Evolutionary conservation across 768 basidiomycete genomes (phyloP).

Genomic region (Collybia sp.): DNA sequence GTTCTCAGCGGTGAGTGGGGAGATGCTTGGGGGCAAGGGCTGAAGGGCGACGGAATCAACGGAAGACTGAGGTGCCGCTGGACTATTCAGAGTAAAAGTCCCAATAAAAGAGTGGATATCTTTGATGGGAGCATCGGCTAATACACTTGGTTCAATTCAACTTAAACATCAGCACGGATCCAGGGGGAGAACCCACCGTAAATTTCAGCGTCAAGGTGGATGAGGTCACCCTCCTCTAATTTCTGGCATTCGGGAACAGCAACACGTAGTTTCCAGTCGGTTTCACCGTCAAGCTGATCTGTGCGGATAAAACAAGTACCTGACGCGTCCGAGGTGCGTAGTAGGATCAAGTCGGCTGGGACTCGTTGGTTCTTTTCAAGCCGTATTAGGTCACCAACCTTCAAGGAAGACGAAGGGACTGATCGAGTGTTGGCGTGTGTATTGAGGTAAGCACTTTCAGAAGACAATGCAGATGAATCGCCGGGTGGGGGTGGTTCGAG

Average conservation of each 20-base stretch:
- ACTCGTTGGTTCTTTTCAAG: slow-evolving; percentile 98
- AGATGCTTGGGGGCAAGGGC: slow-evolving; percentile 50
- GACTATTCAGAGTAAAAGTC: slow-evolving; percentile 74
- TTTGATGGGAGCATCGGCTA: slow-evolving; percentile 93
- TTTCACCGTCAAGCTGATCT: slow-evolving; percentile 97
- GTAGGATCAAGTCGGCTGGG: slow-evolving; percentile 87
- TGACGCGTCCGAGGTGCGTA: slow-evolving; percentile 82
- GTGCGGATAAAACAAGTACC: slow-evolving; percentile 98
- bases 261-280: slow-evolving; percentile 96
- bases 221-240: slow-evolving; percentile 44
- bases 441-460: slow-evolving; percentile 37
- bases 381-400: slow-evolving; percentile 86
- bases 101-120: slow-evolving; percentile 96
- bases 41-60: slow-evolving; percentile 31
- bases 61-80: slow-evolving; percentile 20
- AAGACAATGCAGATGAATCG: slow-evolving; percentile 25
- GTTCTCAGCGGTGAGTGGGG: slow-evolving; percentile 93
- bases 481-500: slow-evolving; percentile 49
- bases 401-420: slow-evolving; percentile 82
- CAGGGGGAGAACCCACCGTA: slow-evolving; percentile 54
- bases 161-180: slow-evolving; percentile 3
- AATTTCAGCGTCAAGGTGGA: slow-evolving; percentile 80
- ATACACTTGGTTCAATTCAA: slow-evolving; percentile 9
- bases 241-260: slow-evolving; percentile 84
- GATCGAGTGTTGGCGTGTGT: slow-evolving; percentile 58